Evolutionary conservation across 225 moss, liverwort and hornwort species (phyloP), one percentile per base, ranked within the genome.

Genomic region (Marchantia polymorpha): DNA sequence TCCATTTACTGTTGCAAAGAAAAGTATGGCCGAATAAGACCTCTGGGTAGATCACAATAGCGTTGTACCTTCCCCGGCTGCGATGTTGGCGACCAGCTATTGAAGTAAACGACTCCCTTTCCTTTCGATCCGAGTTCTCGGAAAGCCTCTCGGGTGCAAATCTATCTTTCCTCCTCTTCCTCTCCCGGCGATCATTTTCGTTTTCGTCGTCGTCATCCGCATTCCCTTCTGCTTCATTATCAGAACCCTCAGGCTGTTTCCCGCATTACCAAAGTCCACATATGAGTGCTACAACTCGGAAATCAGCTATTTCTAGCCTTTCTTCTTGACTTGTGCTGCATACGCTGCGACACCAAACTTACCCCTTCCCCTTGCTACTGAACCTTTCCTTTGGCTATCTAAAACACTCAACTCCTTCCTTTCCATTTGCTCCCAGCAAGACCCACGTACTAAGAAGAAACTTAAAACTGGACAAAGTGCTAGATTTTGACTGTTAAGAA

Each of bases 231-330:
- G 92, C 94, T 91, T 96, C 94, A 89, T 90, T 88, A 91, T 94
- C 92, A 94, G 91, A 94, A 91, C 92, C 96, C 90, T 96, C 94
- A 89, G 94, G 96, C 96, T 94, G 96, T 96, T 91, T 90, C 94
- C 96, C 94, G 94, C 96, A 96, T 94, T 92, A 89, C 94, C 92
- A 94, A 96, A 91, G 94, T 92, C 91, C 96, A 94, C 92, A 92
- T 89, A 92, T 96, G 85, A 96, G 96, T 96, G 91, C 90, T 89
- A 86, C 86, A 82, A 82, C 85, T 79, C 77, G 76, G 81, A 74
- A 89, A 87, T 78, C 79, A 78, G 84, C 88, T 90, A 81, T 75
- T 86, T 87, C 96, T 91, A 94, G 74, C 85, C 82, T 78, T 85
- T 84, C 88, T 86, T 87, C 85, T 90, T 90, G 85, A 86, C 82